Evolutionary conservation across 345 rosid species (phyloP).

Genomic region (Raphanus raphanistrum): DNA sequence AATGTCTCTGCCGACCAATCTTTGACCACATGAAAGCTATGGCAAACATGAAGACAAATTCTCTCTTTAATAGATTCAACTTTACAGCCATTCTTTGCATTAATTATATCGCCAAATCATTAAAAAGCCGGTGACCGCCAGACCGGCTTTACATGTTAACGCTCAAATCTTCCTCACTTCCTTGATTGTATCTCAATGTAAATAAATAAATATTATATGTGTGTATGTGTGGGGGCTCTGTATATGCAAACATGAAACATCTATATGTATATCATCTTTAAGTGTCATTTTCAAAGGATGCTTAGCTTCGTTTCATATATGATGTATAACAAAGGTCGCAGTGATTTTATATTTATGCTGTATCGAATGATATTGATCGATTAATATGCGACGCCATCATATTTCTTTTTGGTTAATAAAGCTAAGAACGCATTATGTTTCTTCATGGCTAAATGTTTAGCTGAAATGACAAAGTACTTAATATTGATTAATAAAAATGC

Average conservation of each 20-base stretch:
- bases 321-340: slow-evolving; percentile 9
- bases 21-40: slow-evolving; percentile 36
- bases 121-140: slow-evolving; percentile 39
- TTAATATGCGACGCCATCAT: neutral
- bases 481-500: slow-evolving; percentile 2
- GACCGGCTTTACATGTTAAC: slow-evolving; percentile 27
- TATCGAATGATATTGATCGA: neutral
- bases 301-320: slow-evolving; percentile 17
- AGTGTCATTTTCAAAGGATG: slow-evolving; percentile 21
- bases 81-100: slow-evolving; percentile 12
- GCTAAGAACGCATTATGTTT: neutral
- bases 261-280: neutral
- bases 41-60: slow-evolving; percentile 37
- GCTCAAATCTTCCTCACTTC: slow-evolving; percentile 26
- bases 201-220: neutral
- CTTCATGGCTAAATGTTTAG: neutral
- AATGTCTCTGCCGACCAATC: slow-evolving; percentile 31
- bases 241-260: neutral
- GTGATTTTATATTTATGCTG: slow-evolving; percentile 30
- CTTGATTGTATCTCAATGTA: slow-evolving; percentile 25
- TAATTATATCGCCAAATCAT: slow-evolving; percentile 32
- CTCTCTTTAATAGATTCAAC: slow-evolving; percentile 33
- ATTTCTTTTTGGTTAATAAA: neutral
- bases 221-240: neutral
- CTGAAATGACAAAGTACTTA: neutral